These are phyloP conservation scores for Ophiocordyceps robertsii DNA, from an alignment of 2,329 filamentous ascomycete species.

Conservation along the genomic window DNA sequence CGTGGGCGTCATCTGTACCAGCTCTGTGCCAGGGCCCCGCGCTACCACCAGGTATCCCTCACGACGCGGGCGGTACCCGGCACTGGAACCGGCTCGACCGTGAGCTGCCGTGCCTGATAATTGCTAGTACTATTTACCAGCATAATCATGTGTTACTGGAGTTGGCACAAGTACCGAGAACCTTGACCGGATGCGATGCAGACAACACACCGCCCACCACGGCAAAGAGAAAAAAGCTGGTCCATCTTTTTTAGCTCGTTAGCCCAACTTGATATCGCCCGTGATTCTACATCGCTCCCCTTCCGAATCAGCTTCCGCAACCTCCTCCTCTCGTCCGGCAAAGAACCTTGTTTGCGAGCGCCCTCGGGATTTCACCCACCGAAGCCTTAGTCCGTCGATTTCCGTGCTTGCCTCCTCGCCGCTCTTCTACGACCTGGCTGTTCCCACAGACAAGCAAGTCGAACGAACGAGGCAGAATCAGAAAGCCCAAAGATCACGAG, in stretches of 20 bases:
- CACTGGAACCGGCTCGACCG: background rate
- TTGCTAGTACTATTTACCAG: background rate
- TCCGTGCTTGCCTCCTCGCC: too few relatives aligned
- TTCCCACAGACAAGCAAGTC: too few relatives aligned
- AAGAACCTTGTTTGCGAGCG: background rate
- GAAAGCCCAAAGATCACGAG: background rate
- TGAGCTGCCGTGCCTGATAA: too few relatives aligned
- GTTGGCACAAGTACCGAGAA: background rate
- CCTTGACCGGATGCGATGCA: background rate
- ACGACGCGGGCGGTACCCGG: background rate
- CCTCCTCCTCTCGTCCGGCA: background rate
- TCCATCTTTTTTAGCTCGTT: background rate
- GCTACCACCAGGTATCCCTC: background rate
- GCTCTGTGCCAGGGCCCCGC: background rate
- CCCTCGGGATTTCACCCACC: too few relatives aligned
- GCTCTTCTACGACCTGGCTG: too few relatives aligned
- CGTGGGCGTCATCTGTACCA: slow-evolving; percentile 1
- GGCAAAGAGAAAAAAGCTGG: background rate
- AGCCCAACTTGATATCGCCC: background rate
- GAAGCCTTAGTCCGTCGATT: too few relatives aligned
- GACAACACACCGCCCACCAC: background rate
- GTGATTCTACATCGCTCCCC: background rate
- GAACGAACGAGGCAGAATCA: too few relatives aligned
- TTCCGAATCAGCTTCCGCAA: background rate
- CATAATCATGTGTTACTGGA: background rate